phyloP scores from a whole-genome alignment of 2,329 filamentous ascomycete genomes.

The Trichoderma sp. region DNA sequence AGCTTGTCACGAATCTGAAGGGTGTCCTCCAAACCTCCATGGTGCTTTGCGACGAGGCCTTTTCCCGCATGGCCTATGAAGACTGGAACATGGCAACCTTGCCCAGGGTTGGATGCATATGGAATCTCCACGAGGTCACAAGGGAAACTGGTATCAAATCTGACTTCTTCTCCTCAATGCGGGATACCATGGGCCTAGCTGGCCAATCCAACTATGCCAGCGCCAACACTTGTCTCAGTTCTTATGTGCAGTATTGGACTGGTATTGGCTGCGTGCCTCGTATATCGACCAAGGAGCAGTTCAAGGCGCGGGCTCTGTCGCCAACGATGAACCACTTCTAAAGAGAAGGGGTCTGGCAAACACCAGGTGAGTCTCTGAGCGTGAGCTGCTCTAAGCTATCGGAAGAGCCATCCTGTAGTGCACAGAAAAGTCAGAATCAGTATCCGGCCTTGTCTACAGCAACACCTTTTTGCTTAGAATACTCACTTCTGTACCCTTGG shows the following conservation, averaged over 20 bases:
- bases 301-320: not conserved
- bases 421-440: not conserved
- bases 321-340: too few species aligned
- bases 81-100: not conserved
- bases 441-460: not conserved
- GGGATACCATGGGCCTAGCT: not conserved
- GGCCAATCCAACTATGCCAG: too few species aligned
- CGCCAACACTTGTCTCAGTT: not conserved
- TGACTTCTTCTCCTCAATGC: not conserved
- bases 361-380: not conserved
- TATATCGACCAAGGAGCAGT: not conserved
- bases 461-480: not conserved
- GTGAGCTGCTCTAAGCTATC: not conserved
- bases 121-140: not conserved
- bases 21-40: not conserved
- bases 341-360: not conserved
- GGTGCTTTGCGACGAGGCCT: not conserved
- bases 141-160: not conserved
- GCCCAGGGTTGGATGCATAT: not conserved
- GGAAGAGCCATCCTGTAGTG: not conserved
- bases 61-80: too few species aligned
- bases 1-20: not conserved
- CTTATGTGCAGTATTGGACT: not conserved
- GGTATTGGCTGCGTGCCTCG: not conserved
- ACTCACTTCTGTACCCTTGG: not conserved